Evolutionary conservation across 1,139 yeast genomes (phyloP), one percentile per base, ranked within the genome.

Genomic region (Yamadazyma buinensis): DNA sequence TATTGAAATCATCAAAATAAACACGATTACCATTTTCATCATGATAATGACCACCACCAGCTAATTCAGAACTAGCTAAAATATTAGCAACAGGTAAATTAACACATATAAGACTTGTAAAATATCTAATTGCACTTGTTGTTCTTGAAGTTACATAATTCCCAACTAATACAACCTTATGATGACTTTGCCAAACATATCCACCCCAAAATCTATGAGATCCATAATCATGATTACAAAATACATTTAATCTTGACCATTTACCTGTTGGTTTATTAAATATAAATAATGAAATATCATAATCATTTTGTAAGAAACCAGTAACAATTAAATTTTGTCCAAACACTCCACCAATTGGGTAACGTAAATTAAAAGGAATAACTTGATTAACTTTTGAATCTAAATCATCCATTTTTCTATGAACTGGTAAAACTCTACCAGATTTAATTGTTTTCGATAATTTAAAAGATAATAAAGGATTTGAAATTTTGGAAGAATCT

Each of bases 101-200:
- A n/a, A 82, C 77, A 5, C 80, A 66, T 6, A 80, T 57, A 51
- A 80, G 57, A 26, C 64, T 51, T 24, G 79, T 77, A 53, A 81
- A 83, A 45, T 65, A 77, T 39, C 84, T 73, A 5, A 79, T 67
- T 31, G 80, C 65, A 37, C 80, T 72, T 7, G 75, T 60, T 9
- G 75, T 63, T 26, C 61, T 59, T 3, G 75, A 68, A 15, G 78
- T 71, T 14, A 65, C 58, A 30, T 59, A 60, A 39, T 72, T 66
- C 1, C 87, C 92, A 38, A 77, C 52, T 31, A 74, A 57, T 7
- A 72, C 66, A 2, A 81, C 79, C 49, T 77, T 78, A 50, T 82
- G 90, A 55, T 83, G 92, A 1, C 88, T 80, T 29, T 72, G 72
- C 92, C 92, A 83, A 0, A 78, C 77, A 56, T 73, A 79, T 0